Conservation (phyloP, 345 rosid genomes). For the Bruguiera sexangula region DNA sequence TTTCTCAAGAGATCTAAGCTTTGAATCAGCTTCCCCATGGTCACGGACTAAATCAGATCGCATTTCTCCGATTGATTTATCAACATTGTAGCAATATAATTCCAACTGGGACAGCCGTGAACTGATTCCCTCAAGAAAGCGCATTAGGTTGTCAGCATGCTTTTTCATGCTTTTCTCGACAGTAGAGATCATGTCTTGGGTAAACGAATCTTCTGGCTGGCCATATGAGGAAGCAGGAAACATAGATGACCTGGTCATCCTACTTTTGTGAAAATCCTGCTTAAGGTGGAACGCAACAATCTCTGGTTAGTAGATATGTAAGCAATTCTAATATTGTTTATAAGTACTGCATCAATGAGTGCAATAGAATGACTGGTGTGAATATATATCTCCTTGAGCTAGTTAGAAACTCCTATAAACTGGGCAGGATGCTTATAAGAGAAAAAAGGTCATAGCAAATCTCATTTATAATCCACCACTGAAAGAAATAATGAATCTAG, state of each 20-base stretch:
- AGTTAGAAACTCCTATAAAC: no score
- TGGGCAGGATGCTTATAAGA: no score
- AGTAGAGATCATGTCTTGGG: conserved; percentile 50
- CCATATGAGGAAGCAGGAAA: conserved; percentile 58
- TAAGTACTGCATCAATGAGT: no score
- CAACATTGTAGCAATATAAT: conserved; percentile 85
- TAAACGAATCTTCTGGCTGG: conserved; percentile 82
- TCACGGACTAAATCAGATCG: conserved; percentile 68
- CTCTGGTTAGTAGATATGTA: background rate
- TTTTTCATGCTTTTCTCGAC: conserved; percentile 83
- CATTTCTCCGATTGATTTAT: conserved; percentile 94
- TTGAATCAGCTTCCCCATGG: conserved; percentile 64
- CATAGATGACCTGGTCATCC: conserved; percentile 62
- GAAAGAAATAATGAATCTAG: no score
- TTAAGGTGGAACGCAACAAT: conserved; percentile 2
- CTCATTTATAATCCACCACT: no score
- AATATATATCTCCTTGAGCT: no score
- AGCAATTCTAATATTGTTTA: background rate
- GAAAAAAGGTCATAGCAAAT: no score
- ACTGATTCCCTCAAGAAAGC: conserved; percentile 95
- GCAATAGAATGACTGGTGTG: no score
- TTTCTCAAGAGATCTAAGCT: conserved; percentile 87
- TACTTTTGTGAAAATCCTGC: conserved; percentile 80
- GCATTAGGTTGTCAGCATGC: conserved; percentile 71
- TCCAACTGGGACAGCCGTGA: conserved; percentile 93